A percentile compares a stretch with the other conserved stretches of the same genome.
phyloP scores from a whole-genome alignment of 2,329 filamentous ascomycete genomes.

The Aspergillus intermedius region DNA sequence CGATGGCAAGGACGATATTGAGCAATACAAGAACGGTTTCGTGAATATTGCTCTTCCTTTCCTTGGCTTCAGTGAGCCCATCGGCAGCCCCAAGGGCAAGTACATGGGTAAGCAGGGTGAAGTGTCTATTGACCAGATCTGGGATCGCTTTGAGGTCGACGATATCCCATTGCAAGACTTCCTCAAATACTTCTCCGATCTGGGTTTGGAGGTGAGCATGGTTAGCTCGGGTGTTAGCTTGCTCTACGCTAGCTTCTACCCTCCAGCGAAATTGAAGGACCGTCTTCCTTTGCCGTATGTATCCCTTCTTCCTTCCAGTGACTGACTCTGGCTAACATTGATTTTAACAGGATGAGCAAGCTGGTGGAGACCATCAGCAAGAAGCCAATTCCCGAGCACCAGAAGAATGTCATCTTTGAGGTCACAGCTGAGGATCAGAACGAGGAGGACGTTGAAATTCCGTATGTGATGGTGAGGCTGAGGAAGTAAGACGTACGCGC shows the following conservation, averaged over 20 bases:
- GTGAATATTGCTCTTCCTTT: slow-evolving; percentile 93
- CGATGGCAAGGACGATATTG: slow-evolving; percentile 91
- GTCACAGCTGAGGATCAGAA: slow-evolving; percentile 83
- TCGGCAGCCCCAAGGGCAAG: slow-evolving; percentile 84
- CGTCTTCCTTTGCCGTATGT: slow-evolving; percentile 64
- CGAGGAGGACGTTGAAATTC: slow-evolving; percentile 93
- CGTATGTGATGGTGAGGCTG: slow-evolving; percentile 87
- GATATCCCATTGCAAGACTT: slow-evolving; percentile 82
- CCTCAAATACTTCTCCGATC: slow-evolving; percentile 70
- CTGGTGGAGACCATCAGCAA: slow-evolving; percentile 84
- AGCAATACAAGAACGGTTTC: slow-evolving; percentile 99
- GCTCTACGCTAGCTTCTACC: slow-evolving; percentile 90
- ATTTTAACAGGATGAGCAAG: slow-evolving; percentile 64
- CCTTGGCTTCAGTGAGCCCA: slow-evolving; percentile 97
- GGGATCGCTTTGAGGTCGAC: slow-evolving; percentile 90
- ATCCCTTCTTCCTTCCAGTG: neutral
- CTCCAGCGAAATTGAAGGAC: slow-evolving; percentile 74
- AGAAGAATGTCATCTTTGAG: slow-evolving; percentile 95
- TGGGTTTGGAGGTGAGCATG: slow-evolving; percentile 81
- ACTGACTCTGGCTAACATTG: slow-evolving; percentile 19
- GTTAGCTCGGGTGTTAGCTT: slow-evolving; percentile 95
- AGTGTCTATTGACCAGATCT: slow-evolving; percentile 87
- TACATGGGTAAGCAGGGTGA: slow-evolving; percentile 72
- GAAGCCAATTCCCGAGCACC: slow-evolving; percentile 82
- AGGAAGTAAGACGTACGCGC: slow-evolving; percentile 25